Conservation (phyloP, 805 yeast species). For the Scheffersomyces ergatensis region DNA sequence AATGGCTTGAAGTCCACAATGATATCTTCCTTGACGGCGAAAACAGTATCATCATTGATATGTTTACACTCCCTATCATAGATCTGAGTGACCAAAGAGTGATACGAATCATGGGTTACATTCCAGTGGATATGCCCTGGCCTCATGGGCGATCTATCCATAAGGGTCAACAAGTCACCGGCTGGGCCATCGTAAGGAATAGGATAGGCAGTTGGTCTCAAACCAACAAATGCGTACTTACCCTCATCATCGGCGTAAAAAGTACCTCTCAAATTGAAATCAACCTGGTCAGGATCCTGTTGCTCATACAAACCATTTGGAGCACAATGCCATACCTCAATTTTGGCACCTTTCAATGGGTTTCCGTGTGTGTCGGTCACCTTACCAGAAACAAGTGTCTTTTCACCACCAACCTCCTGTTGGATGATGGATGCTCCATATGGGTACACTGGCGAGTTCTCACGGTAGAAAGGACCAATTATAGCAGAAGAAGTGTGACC, state of each 20-base stretch:
- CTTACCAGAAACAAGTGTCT: conserved; percentile 20
- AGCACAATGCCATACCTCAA: conserved; percentile 38
- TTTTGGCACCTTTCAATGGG: conserved; percentile 24
- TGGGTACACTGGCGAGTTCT: conserved; percentile 22
- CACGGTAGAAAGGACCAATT: conserved; percentile 34
- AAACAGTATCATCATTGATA: conserved; percentile 28
- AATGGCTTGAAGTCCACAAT: conserved; percentile 16
- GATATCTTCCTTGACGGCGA: conserved; percentile 31
- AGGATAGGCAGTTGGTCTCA: conserved; percentile 33
- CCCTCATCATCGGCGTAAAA: conserved; percentile 17
- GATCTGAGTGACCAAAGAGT: conserved; percentile 28
- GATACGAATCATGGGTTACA: conserved; percentile 22
- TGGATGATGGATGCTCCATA: conserved; percentile 28
- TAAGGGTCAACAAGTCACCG: conserved; percentile 24
- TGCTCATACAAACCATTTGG: conserved; percentile 35
- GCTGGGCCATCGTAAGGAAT: conserved; percentile 39
- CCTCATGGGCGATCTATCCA: conserved; percentile 35
- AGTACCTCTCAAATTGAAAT: conserved; percentile 29
- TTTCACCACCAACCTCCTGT: conserved; percentile 31
- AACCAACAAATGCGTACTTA: conserved; percentile 20
- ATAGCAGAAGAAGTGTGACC: conserved; percentile 27
- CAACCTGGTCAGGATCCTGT: conserved; percentile 35
- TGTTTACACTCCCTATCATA: conserved; percentile 18
- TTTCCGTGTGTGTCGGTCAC: conserved; percentile 23
- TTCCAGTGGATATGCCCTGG: conserved; percentile 21